A percentile compares a stretch with the other conserved stretches of the same genome.
Evolutionary conservation across 2,329 filamentous ascomycete species (phyloP).

Genomic region (Achaetomium macrosporum): DNA sequence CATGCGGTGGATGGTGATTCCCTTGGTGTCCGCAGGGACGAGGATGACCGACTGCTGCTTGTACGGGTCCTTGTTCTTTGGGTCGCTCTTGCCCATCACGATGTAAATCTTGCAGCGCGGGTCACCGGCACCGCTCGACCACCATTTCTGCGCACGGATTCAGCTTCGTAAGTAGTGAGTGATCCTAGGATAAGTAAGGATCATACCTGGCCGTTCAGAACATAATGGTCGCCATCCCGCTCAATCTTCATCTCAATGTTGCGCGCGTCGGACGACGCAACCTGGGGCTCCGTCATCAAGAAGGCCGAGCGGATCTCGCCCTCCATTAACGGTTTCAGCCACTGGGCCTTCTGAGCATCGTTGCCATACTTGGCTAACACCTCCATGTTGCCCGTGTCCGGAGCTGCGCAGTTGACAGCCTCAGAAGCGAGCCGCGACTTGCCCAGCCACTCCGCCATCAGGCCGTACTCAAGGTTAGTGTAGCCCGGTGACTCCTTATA

Average conservation of each 20-base stretch:
- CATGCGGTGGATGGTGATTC: slow-evolving; percentile 92
- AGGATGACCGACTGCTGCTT: slow-evolving; percentile 89
- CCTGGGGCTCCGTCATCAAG: slow-evolving; percentile 87
- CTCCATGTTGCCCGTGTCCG: slow-evolving; percentile 95
- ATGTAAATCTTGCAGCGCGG: slow-evolving; percentile 89
- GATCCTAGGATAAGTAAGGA: background rate
- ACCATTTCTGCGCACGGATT: slow-evolving; percentile 72
- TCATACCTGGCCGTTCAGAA: slow-evolving; percentile 77
- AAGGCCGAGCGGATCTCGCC: slow-evolving; percentile 86
- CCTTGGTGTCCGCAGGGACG: slow-evolving; percentile 73
- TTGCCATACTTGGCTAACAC: slow-evolving; percentile 88
- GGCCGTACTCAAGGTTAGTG: slow-evolving; percentile 90
- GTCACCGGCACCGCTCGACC: slow-evolving; percentile 93
- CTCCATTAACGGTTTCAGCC: slow-evolving; percentile 74
- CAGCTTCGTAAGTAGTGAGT: slow-evolving; percentile 21
- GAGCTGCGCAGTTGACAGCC: slow-evolving; percentile 84
- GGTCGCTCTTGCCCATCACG: slow-evolving; percentile 90
- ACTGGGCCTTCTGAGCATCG: slow-evolving; percentile 75
- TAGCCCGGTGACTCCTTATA: slow-evolving; percentile 94
- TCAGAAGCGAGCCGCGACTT: slow-evolving; percentile 78
- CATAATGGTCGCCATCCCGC: slow-evolving; percentile 78
- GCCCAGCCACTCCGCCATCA: slow-evolving; percentile 95
- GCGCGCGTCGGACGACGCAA: slow-evolving; percentile 84
- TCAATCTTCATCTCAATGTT: slow-evolving; percentile 84
- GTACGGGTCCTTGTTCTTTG: slow-evolving; percentile 70